phyloP scores from a whole-genome alignment of 768 basidiomycete genomes.

The Gymnopilus dilepis region DNA sequence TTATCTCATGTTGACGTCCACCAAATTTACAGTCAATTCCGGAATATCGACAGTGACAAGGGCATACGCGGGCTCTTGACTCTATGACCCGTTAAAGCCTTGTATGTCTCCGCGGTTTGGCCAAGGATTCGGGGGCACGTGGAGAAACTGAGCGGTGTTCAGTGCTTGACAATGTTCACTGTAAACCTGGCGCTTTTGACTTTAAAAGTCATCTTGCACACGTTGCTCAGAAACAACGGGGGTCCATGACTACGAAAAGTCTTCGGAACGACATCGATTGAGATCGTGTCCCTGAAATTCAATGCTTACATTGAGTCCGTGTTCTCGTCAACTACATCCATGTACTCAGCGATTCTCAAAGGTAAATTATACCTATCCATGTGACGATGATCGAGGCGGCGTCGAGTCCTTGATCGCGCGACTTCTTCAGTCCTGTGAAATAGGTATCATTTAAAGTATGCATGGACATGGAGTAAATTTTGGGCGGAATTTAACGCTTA shows the following conservation, averaged over 20 bases:
- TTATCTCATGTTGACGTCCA: neutral
- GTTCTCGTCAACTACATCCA: neutral
- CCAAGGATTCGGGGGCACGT: conserved; percentile 5
- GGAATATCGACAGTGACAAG: conserved; percentile 22
- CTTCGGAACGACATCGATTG: neutral
- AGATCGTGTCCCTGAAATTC: neutral
- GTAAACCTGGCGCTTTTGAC: conserved; percentile 19
- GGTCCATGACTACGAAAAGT: conserved; percentile 1
- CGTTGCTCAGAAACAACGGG: conserved; percentile 21
- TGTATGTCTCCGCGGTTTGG: neutral
- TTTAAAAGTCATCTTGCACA: conserved; percentile 3
- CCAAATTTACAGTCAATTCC: conserved; percentile 22
- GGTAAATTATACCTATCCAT: too few species aligned
- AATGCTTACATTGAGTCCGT: neutral
- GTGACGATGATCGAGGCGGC: too few species aligned
- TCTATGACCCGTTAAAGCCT: conserved; percentile 19
- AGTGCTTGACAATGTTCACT: conserved; percentile 18
- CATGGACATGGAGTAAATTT: too few species aligned
- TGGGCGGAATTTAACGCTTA: too few species aligned
- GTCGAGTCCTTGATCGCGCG: too few species aligned
- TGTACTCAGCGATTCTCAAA: conserved; percentile 16
- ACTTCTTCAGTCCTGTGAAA: too few species aligned
- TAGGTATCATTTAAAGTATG: too few species aligned
- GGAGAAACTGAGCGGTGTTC: conserved; percentile 14
- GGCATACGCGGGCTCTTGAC: conserved; percentile 21